Evolutionary conservation across 176 grass and related monocot genomes (phyloP), one percentile per base, ranked within the genome.

Genomic region (Rhynchospora pubera): DNA sequence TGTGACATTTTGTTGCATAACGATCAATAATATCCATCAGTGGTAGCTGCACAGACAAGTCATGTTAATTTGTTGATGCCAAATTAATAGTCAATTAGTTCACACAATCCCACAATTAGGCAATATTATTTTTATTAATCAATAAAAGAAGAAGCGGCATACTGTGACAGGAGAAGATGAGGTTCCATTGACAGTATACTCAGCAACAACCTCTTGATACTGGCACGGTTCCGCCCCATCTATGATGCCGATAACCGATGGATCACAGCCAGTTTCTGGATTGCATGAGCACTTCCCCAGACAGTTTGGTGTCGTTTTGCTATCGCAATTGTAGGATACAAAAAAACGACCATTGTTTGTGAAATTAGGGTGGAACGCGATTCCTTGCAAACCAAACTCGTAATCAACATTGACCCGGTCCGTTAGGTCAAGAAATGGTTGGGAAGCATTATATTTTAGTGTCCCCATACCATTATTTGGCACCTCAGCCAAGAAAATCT

Each of bases 251-350:
- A 87, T 34, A 34, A 34, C 32, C 32, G 85, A 65, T 56, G 85
- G 78, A 77, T 87, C 79, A 77, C 85, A 87, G 44, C 68, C 85
- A 59, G 82, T 61, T 75, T 83, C 68, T 74, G 85, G 75, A 68
- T 87, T 87, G 15, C 93, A 97, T 0, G 91, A 89, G 69, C 93
- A 97, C 16, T 91, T 88, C 8, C 93, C 93, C 0, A 89, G 74
- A 84, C 93, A 97, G 1, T 89, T 74, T 0, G 87, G 48, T 18
- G 91, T 91, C 66, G 89, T 60, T 73, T 83, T 77, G 81, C 89
- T 89, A 73, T 97, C 91, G 75, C 93, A 97, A 86, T 86, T 93
- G 73, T 97, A 97, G 59, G 93, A 97, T 47, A 97, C 89, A 66
- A 97, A 97, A 79, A 97, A 97, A 5, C 91, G 85, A 0, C 93